phyloP scores from a whole-genome alignment of 2,329 filamentous ascomycete species.

The Cercospora brassicicola region DNA sequence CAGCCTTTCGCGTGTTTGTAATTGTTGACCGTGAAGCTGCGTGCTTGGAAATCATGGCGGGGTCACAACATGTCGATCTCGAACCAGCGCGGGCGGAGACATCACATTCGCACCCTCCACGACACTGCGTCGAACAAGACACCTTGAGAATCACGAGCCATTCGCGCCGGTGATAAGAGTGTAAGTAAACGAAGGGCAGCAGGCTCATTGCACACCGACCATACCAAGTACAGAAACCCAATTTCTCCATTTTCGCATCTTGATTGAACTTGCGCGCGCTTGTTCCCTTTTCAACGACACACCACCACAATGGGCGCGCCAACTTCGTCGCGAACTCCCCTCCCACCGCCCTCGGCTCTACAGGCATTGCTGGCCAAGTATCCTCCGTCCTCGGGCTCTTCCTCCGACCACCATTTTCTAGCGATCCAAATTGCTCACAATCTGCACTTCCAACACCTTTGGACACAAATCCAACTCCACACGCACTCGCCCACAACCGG shows the following conservation, averaged over 20 bases:
- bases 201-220: background rate
- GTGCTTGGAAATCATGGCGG: slow-evolving; percentile 3
- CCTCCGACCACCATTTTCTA: slow-evolving; percentile 47
- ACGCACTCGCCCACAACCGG: slow-evolving; percentile 24
- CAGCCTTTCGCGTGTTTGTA: background rate
- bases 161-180: background rate
- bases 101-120: background rate
- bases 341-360: slow-evolving; percentile 23
- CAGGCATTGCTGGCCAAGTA: slow-evolving; percentile 21
- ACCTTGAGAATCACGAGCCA: background rate
- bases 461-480: slow-evolving; percentile 58
- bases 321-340: background rate
- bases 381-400: slow-evolving; percentile 18
- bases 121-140: background rate
- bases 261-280: background rate
- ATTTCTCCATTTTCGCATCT: background rate
- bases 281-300: background rate
- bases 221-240: background rate
- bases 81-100: background rate
- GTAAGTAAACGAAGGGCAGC: background rate
- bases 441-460: slow-evolving; percentile 73
- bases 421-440: slow-evolving; percentile 66
- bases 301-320: slow-evolving; percentile 9
- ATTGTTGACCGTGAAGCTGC: background rate
- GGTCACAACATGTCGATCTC: background rate